phyloP scores from a whole-genome alignment of 2,329 filamentous ascomycete genomes.

The Apiospora hydei region DNA sequence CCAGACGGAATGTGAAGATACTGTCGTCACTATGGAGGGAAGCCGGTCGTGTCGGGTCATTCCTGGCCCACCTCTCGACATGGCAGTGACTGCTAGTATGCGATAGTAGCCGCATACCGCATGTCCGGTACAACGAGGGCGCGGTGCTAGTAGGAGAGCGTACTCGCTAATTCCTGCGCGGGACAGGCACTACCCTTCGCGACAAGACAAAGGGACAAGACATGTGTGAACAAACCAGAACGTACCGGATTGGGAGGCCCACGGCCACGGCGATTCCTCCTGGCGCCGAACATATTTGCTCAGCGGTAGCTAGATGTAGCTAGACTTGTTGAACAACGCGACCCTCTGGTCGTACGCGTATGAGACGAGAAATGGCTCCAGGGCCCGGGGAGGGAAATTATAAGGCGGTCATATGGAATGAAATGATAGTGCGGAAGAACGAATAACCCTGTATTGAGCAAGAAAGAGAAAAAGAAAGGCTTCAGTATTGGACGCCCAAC shows the following conservation, averaged over 20 bases:
- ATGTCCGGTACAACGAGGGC: constrained; percentile 8
- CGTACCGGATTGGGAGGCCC: constrained; percentile 56
- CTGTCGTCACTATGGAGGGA: constrained; percentile 21
- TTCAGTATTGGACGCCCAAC: not conserved
- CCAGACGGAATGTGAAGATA: constrained; percentile 8
- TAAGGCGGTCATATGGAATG: constrained; percentile 8
- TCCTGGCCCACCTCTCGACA: constrained; percentile 7
- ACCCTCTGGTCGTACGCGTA: constrained; percentile 13
- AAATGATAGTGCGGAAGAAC: not conserved
- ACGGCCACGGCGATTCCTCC: constrained; percentile 49
- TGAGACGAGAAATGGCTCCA: constrained; percentile 11
- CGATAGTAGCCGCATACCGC: constrained; percentile 2
- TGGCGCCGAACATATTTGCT: constrained; percentile 58
- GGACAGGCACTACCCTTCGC: constrained; percentile 2
- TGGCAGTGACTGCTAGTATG: not conserved
- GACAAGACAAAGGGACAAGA: constrained; percentile 26
- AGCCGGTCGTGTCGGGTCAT: constrained; percentile 1
- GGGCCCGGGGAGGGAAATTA: not conserved
- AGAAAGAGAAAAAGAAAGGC: not conserved
- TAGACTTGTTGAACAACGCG: constrained; percentile 3
- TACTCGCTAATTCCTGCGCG: constrained; percentile 15
- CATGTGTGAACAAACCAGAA: constrained; percentile 34
- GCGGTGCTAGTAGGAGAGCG: not conserved
- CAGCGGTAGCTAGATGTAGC: constrained; percentile 16
- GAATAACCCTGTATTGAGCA: not conserved